Evolutionary conservation across 305 asterid species (phyloP).

Genomic region (Fraxinus xanthoxyloides): DNA sequence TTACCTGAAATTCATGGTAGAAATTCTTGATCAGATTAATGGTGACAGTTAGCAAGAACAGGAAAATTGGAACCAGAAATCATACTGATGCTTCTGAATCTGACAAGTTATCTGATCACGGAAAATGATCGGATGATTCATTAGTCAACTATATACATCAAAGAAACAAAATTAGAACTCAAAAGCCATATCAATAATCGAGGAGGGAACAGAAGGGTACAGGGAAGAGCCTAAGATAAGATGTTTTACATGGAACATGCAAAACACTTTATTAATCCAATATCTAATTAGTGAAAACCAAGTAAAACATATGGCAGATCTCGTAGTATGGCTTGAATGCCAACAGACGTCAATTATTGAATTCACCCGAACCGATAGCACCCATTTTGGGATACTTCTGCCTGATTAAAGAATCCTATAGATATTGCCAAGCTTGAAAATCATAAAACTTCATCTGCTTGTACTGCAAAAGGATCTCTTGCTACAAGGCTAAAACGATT

Average conservation of each 20-base stretch:
- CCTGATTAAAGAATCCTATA: background rate
- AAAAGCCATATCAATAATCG: background rate
- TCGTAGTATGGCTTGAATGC: background rate
- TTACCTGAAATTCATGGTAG: slow-evolving; percentile 36
- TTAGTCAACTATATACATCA: slow-evolving; percentile 23
- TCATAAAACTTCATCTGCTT: background rate
- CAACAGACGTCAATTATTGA: no score
- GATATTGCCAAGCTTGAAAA: background rate
- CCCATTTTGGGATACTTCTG: background rate
- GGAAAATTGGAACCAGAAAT: slow-evolving; percentile 5
- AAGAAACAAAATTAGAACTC: background rate
- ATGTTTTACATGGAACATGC: background rate
- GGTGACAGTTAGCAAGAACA: background rate
- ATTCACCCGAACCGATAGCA: no score
- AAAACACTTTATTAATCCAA: background rate
- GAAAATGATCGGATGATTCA: slow-evolving; percentile 18
- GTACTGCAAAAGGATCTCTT: background rate
- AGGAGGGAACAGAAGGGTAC: background rate
- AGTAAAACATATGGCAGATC: background rate
- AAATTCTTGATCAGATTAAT: background rate
- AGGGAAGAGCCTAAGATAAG: background rate
- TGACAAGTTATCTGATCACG: slow-evolving; percentile 29
- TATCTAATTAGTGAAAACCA: background rate
- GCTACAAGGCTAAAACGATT: background rate
- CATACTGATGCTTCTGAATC: slow-evolving; percentile 39